Evolutionary conservation across 202 grass and related monocot genomes (phyloP).

Genomic region (Musa balbisiana): DNA sequence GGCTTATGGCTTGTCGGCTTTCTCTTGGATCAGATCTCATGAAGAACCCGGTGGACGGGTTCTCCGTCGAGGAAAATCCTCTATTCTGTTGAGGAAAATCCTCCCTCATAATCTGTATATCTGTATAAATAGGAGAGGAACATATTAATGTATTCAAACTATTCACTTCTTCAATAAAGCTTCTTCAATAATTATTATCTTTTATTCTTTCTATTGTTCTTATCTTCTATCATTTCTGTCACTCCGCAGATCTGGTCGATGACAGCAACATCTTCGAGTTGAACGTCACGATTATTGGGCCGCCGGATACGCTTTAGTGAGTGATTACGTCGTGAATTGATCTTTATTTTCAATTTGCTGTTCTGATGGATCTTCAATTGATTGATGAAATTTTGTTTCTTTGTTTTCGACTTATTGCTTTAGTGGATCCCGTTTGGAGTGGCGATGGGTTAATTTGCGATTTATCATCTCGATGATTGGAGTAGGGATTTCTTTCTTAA

Average conservation of each 20-base stretch:
- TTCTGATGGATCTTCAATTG: background rate
- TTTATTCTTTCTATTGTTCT: too few relatives aligned
- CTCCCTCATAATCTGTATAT: too few relatives aligned
- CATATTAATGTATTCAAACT: too few relatives aligned
- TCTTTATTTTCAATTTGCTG: background rate
- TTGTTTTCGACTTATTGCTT: background rate
- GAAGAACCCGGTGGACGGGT: slow-evolving; percentile 89
- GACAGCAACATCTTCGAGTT: slow-evolving; percentile 89
- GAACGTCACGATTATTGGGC: slow-evolving; percentile 98
- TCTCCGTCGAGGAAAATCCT: too few relatives aligned
- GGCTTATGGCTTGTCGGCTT: background rate
- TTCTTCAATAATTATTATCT: too few relatives aligned
- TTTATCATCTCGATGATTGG: background rate
- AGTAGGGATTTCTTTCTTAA: background rate
- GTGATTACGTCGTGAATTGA: slow-evolving; percentile 26
- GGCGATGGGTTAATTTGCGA: background rate
- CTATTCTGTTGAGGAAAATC: too few relatives aligned
- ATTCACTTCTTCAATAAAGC: too few relatives aligned
- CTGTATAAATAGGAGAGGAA: too few relatives aligned
- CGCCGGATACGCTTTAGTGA: slow-evolving; percentile 95
- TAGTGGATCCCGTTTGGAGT: background rate
- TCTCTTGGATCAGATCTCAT: slow-evolving; percentile 63
- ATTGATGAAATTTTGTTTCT: background rate
- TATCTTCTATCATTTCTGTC: too few relatives aligned
- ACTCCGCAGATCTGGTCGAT: slow-evolving; percentile 91